phyloP scores from a whole-genome alignment of 75 land plant species.

The Pinus albicaulis region DNA sequence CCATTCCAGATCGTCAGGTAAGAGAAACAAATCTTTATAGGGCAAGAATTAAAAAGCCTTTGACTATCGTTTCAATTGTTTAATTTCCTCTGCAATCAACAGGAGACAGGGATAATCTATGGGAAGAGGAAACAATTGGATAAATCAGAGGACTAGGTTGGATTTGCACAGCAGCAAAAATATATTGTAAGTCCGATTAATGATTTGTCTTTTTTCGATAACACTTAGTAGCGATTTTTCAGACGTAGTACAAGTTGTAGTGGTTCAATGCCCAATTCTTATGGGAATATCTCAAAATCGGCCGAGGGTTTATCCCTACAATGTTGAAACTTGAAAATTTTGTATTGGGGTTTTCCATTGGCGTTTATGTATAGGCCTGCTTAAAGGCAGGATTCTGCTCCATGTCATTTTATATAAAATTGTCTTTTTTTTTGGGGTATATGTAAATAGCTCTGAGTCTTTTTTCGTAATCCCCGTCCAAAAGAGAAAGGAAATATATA shows the following conservation, averaged over 20 bases:
- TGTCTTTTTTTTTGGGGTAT: not conserved
- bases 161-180: not conserved
- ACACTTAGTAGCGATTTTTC: not conserved
- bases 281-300: not conserved
- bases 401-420: not conserved
- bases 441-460: too few relatives aligned
- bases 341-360: not conserved
- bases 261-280: not conserved
- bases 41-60: not conserved
- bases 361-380: not conserved
- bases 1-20: slow-evolving; percentile 79
- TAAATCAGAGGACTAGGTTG: slow-evolving; percentile 15
- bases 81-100: not conserved
- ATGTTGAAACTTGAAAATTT: not conserved
- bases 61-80: not conserved
- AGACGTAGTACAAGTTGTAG: not conserved
- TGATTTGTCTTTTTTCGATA: not conserved
- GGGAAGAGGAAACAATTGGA: slow-evolving; percentile 34
- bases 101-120: slow-evolving; percentile 62
- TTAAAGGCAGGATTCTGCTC: not conserved
- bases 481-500: too few relatives aligned
- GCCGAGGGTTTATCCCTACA: not conserved
- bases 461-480: too few relatives aligned
- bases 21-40: not conserved
- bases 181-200: not conserved